Evolutionary conservation across 495 filamentous ascomycete genomes (phyloP), one percentile per base, ranked within the genome.

Genomic region (Cairneyella variabilis): DNA sequence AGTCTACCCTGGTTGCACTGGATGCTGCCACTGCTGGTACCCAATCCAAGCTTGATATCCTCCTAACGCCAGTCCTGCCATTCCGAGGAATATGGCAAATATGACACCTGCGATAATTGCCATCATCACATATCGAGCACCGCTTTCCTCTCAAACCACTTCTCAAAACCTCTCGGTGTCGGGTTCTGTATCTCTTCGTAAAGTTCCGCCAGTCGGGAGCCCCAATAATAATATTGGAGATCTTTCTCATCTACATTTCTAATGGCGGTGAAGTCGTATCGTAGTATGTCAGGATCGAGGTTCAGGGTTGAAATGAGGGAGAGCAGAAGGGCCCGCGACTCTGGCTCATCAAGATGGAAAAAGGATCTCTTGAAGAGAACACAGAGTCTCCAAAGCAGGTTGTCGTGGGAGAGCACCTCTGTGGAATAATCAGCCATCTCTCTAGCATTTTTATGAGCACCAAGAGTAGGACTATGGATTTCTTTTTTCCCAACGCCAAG

Each of bases 101-200:
- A 63, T 27, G 0, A 73, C 66, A 2, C 70, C 70, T 30, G 56
- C 57, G 1, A 73, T 40, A 0, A 69, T 71, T 8, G 65, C 70
- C 55, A 69, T 56, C 64, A 70, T 67, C 2, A 70, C 55, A 45
- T 70, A 66, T 43, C 67, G 61, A 3, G 68, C 64, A 17, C 67
- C 67, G 49, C 69, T 72, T 53, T 65, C 23, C 68, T 53, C 50
- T 72, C 54, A 47, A 72, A 48, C 66, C 64, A 66, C 37, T 60
- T 66, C 46, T 65, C 56, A 0, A 71, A 38, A 20, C 68, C 64
- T 8, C 68, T 59, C 14, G 69, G 66, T 27, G 52, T 57, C 34
- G 70, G 70, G 25, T 65, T 66, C 30, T 68, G 53, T 10, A 69
- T 27, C 39, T 72, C 69, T 34, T 68, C 56, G 43, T 71, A 66